Conservation (phyloP, 306 rosid species). For the Vigna angularis region DNA sequence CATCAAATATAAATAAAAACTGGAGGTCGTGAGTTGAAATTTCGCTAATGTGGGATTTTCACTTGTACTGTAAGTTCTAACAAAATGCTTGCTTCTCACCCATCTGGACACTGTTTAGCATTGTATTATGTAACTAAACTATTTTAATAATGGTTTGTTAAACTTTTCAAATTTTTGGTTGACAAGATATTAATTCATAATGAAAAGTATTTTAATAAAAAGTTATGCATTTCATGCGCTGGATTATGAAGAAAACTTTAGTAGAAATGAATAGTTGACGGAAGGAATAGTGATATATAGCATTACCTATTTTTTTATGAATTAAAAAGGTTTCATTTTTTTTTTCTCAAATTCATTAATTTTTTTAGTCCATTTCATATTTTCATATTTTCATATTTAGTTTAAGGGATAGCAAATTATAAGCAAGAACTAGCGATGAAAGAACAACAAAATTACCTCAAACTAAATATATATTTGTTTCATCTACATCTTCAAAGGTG, state of each 20-base stretch:
- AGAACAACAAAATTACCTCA: not conserved
- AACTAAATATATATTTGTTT: too few species aligned
- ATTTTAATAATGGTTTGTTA: not conserved
- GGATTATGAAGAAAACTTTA: too few species aligned
- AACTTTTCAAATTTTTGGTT: not conserved
- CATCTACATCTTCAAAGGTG: conserved; percentile 17
- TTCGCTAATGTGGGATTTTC: too few species aligned
- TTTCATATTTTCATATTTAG: not conserved
- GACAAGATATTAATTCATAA: not conserved
- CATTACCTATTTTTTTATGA: not conserved
- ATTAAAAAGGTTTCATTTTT: not conserved
- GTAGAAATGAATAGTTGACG: too few species aligned
- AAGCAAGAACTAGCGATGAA: conserved; percentile 7
- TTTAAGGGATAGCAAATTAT: not conserved
- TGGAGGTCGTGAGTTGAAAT: too few species aligned
- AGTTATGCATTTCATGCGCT: not conserved
- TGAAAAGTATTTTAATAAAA: not conserved
- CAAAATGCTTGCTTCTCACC: not conserved
- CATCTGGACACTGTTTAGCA: not conserved
- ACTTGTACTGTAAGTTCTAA: not conserved
- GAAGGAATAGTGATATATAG: too few species aligned
- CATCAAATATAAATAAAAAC: too few species aligned
- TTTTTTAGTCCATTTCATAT: not conserved
- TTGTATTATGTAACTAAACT: not conserved
- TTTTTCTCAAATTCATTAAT: not conserved